These are phyloP conservation scores for Gossypium ekmanianum DNA, from an alignment of 345 rosid species.

Conservation along the genomic window DNA sequence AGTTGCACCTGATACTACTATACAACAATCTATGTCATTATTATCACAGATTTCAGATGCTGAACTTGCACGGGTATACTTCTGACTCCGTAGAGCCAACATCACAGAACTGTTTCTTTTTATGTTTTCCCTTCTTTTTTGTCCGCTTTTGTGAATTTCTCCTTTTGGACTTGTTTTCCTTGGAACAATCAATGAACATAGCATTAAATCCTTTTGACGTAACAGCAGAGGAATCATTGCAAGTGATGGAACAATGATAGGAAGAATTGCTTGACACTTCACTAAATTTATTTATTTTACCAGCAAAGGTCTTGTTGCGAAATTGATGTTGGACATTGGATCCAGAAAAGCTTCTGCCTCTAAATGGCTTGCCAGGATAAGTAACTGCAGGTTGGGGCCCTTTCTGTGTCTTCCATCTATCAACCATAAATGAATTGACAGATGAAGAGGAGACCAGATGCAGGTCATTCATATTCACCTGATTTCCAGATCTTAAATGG, in stretches of 20 bases:
- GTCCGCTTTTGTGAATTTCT: constrained; percentile 32
- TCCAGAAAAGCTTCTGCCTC: constrained; percentile 27
- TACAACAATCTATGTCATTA: constrained; percentile 20
- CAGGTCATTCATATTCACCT: constrained; percentile 34
- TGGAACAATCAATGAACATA: constrained; percentile 17
- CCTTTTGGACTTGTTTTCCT: constrained; percentile 20
- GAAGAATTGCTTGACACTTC: constrained; percentile 19
- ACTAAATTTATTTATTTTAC: constrained; percentile 22
- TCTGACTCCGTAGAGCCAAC: constrained; percentile 24
- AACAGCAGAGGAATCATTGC: constrained; percentile 21
- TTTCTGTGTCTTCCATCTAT: constrained; percentile 15
- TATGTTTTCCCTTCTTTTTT: constrained; percentile 40
- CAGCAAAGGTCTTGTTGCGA: constrained; percentile 21
- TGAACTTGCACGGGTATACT: constrained; percentile 18
- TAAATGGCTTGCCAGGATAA: constrained; percentile 18
- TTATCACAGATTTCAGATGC: constrained; percentile 22
- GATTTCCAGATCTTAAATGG: constrained; percentile 23
- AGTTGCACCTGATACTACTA: constrained; percentile 16
- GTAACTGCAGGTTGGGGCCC: constrained; percentile 23
- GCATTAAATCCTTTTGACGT: constrained; percentile 23
- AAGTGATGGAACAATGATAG: constrained; percentile 18
- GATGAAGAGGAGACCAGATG: constrained; percentile 27
- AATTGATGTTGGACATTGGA: constrained; percentile 25
- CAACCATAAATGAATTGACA: constrained; percentile 25
- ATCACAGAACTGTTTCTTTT: constrained; percentile 27